Percentiles rank a stretch among this genome's conserved stretches.
Evolutionary conservation across 768 basidiomycete genomes (phyloP).

Genomic region (Hortiboletus campestris): DNA sequence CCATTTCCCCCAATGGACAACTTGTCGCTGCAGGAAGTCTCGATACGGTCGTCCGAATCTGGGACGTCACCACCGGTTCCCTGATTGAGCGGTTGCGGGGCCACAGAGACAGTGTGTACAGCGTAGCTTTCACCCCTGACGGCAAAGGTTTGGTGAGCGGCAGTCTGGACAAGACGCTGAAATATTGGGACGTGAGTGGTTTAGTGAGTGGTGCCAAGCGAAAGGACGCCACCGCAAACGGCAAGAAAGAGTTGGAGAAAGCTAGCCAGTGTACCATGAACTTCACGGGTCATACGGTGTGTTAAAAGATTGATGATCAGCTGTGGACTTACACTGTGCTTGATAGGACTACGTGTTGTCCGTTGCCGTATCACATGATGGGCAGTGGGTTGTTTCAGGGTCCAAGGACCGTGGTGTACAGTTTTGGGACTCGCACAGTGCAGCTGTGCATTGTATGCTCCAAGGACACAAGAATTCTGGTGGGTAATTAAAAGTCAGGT

Average conservation of each 20-base stretch:
- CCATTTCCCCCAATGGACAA: conserved; percentile 72
- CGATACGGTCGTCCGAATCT: conserved; percentile 77
- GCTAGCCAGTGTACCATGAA: conserved; percentile 69
- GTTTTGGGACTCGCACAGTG: conserved; percentile 82
- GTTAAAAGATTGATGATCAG: conserved; percentile 17
- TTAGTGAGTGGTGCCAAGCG: conserved; percentile 32
- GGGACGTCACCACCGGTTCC: conserved; percentile 66
- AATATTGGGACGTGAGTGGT: conserved; percentile 74
- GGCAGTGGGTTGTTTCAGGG: conserved; percentile 93
- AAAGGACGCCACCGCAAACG: conserved; percentile 39
- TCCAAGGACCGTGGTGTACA: conserved; percentile 95
- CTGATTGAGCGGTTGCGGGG: conserved; percentile 75
- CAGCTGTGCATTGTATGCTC: conserved; percentile 87
- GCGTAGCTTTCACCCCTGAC: conserved; percentile 90
- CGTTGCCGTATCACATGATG: conserved; percentile 85
- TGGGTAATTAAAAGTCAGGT: conserved; percentile 29
- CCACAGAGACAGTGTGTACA: conserved; percentile 84
- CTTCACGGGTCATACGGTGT: conserved; percentile 83
- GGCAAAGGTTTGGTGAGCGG: conserved; percentile 87
- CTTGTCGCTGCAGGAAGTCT: conserved; percentile 67
- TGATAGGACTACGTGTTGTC: conserved; percentile 67
- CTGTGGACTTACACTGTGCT: conserved; percentile 1
- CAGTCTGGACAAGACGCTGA: conserved; percentile 84
- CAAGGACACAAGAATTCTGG: conserved; percentile 74
- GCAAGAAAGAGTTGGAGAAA: conserved; percentile 51